phyloP scores from a whole-genome alignment of 2,329 filamentous ascomycete species.

The Ceratocystis papillata region DNA sequence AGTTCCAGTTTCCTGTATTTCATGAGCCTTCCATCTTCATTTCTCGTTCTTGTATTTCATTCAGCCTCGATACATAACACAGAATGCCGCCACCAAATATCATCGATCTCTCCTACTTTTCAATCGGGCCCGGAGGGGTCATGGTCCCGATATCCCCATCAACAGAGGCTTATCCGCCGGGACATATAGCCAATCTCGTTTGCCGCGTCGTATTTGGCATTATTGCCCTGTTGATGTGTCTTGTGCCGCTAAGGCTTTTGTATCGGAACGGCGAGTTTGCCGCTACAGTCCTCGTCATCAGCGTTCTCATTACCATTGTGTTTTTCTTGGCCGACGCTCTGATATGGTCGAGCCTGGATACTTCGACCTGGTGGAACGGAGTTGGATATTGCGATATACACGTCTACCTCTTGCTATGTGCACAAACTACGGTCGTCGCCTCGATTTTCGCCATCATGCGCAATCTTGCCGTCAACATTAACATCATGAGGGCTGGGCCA shows the following conservation, averaged over 20 bases:
- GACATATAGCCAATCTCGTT: constrained; percentile 37
- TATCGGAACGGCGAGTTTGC: constrained; percentile 45
- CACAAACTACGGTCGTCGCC: constrained; percentile 42
- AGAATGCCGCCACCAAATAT: constrained; percentile 23
- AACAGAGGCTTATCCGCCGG: constrained; percentile 27
- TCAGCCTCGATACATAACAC: background rate
- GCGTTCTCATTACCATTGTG: constrained; percentile 39
- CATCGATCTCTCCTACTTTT: constrained; percentile 22
- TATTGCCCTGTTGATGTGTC: constrained; percentile 37
- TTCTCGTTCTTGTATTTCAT: background rate
- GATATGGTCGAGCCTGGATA: constrained; percentile 45
- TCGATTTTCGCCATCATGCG: constrained; percentile 46
- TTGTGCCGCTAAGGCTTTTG: constrained; percentile 43
- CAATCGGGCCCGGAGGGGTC: background rate
- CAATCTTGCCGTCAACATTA: constrained; percentile 43
- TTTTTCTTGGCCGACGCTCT: constrained; percentile 41
- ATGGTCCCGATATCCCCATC: constrained; percentile 15
- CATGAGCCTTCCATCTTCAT: background rate
- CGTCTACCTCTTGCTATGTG: constrained; percentile 36
- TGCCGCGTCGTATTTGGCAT: constrained; percentile 40
- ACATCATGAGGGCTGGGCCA: constrained; percentile 35
- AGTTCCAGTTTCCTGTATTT: background rate
- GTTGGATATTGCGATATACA: constrained; percentile 45
- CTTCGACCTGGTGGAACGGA: constrained; percentile 42
- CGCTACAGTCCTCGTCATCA: constrained; percentile 40